Percentiles rank a stretch among this genome's conserved stretches.
These are phyloP conservation scores for Teratosphaeria destructans DNA, from an alignment of 2,329 filamentous ascomycete species.

Conservation along the genomic window DNA sequence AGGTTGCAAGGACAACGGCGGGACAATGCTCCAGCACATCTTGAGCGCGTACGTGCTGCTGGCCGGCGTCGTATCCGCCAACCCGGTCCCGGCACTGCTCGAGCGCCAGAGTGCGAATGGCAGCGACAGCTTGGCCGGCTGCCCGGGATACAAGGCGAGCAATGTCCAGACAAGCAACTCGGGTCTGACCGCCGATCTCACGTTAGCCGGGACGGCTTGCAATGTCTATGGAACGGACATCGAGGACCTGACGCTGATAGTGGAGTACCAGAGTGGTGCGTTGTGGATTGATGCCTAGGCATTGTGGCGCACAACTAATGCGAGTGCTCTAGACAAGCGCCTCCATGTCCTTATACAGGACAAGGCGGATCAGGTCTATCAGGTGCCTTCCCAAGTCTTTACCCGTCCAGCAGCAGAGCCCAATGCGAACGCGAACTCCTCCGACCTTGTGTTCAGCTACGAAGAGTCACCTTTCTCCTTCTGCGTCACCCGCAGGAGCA, in stretches of 20 bases:
- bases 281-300: neutral
- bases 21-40: neutral
- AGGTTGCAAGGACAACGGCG: neutral
- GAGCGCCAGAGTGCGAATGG: neutral
- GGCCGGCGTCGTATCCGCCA: neutral
- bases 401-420: slow-evolving; percentile 43
- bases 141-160: slow-evolving; percentile 58
- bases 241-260: slow-evolving; percentile 44
- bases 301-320: neutral
- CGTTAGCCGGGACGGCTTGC: slow-evolving; percentile 56
- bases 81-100: neutral
- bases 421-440: slow-evolving; percentile 17
- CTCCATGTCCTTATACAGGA: slow-evolving; percentile 68
- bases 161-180: slow-evolving; percentile 44
- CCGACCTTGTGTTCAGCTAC: slow-evolving; percentile 46
- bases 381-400: slow-evolving; percentile 60
- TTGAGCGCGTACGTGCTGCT: neutral
- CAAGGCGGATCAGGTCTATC: slow-evolving; percentile 52
- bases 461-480: slow-evolving; percentile 55
- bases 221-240: slow-evolving; percentile 51
- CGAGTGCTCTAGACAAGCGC: slow-evolving; percentile 31
- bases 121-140: slow-evolving; percentile 24
- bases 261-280: slow-evolving; percentile 52
- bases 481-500: slow-evolving; percentile 48
- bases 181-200: slow-evolving; percentile 59